Evolutionary conservation across 2,329 filamentous ascomycete genomes (phyloP), one percentile per base, ranked within the genome.

Genomic region (Ceratocystis huliohia): DNA sequence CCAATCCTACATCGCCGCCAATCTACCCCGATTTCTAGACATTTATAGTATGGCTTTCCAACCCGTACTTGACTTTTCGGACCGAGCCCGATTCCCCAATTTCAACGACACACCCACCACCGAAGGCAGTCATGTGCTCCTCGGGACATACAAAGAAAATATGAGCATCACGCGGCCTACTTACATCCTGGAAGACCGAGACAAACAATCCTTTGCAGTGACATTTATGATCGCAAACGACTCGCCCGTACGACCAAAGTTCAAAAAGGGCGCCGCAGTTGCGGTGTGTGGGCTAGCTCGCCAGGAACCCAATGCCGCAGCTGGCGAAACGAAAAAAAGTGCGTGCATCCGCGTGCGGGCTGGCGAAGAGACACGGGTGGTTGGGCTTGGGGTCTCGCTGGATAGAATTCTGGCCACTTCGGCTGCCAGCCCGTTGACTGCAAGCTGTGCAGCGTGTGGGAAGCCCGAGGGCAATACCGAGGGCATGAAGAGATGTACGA

Each of bases 101-200:
- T 77, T 77, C 63, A 45, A 63, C 66, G 67, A 70, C 65, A 70
- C 75, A 61, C 75, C 74, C 33, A 66, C 65, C 3, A 41, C 66
- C 41, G 62, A 65, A 37, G 46, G 62, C 25, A n/a, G 61, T 61
- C 53, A 66, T 62, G 59, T 48, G 63, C 59, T 70, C 63, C 73
- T 81, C 13, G 78, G 76, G 48, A 75, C 80, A 66, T 73, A 80
- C 66, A 77, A 77, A 68, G 74, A 80, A 68, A 74, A 80, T 72
- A 78, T 77, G 72, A 78, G 79, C 50, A 79, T 81, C 69, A 80
- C 75, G 22, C 77, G 80, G 69, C 79, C 79, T 5, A 81, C 79
- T 3, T 74, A 81, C 1, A 76, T 81, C 64, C 75, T 75, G 20
- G 72, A 73, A 44, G 79, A 81, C 73, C 72, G 74, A 45, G 69